Evolutionary conservation across 805 yeast genomes (phyloP), one percentile per base, ranked within the genome.

Genomic region (Candida gorgasii): DNA sequence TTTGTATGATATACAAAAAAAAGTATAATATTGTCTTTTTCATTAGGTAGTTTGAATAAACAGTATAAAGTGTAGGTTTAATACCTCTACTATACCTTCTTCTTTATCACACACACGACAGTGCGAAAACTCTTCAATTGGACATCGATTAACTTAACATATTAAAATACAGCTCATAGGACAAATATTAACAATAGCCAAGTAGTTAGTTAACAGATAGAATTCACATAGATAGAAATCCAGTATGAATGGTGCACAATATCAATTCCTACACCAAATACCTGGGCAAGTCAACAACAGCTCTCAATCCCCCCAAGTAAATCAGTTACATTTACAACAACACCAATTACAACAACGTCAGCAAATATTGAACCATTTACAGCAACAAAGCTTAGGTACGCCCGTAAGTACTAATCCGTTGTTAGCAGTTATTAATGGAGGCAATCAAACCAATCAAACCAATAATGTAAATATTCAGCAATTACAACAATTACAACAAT

Each of bases 191-290:
- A 39, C 18, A 37, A 22, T 26, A 15, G 13, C 9, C 23, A 9
- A 7, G 15, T 31, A 22, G 15, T 11, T 31, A 31, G 18, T n/a
- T 31, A 31, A 7, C 22, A 22, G n/a, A n/a, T n/a, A n/a, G n/a
- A n/a, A n/a, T n/a, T n/a, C n/a, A n/a, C n/a, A n/a, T n/a, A n/a
- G n/a, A 30, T 4, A 30, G 12, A 29, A 29, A 5, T 20, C 4
- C 6, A 38, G 11, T 12, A 69, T 69, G 74, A 69, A 69, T 54
- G 61, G 62, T 44, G 73, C 73, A 20, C 75, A 69, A 44, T 63
- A 68, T 36, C 75, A 67, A 48, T 68, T 67, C 52, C 58, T 69
- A 45, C 69, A 63, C 31, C 69, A 51, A 50, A 53, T 51, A 36
- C 61, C 46, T 7, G 44, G 42, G 12, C 65, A 52, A 27, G 59